Evolutionary conservation across 192 early-diverging fungal genomes (phyloP), one percentile per base, ranked within the genome.

Genomic region (Diversispora epigaea): DNA sequence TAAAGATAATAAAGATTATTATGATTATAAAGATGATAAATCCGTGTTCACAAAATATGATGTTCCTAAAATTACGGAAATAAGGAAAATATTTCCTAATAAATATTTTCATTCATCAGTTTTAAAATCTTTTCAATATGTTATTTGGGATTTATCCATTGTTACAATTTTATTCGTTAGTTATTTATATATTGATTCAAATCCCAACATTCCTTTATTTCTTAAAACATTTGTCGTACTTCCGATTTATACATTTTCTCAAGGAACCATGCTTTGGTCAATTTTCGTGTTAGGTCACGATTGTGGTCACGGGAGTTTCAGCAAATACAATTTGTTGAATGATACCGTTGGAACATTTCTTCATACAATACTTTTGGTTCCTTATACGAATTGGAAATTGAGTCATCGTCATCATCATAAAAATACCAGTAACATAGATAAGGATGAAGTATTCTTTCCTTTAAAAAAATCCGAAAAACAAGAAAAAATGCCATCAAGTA

Each of bases 371-470:
- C 45, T 67, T 22, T 45, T 67, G 11, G 65, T 67, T 22, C 65
- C 65, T 22, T 67, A 67, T 47, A 67, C 65, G 21, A 7, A 43
- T 22, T 67, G 65, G 65, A 67, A 67, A 14, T 12, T 67, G 25
- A 67, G 65, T 67, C 65, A 67, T 46, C 65, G 65, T 67, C 65
- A 67, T 22, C 65, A 67, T 46, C 65, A 67, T 4, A 67, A 67
- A 67, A 67, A 67, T 46, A 67, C 65, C 22, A 45, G 65, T 14
- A 67, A 67, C 47, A 67, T 67, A 22, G 65, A 67, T 67, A 67
- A 67, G 47, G 65, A 67, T 67, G 65, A 67, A 49, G 65, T 67
- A 3, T 67, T 39, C 21, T 45, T 47, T 49, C 65, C 65, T 49
- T 9, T 67, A 10, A 67, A 45, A 67, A 47, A 67, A 46, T 22